Base-by-base conservation (phyloP, 2,329 filamentous ascomycete genomes). In the Pseudopithomyces maydicus region DNA sequence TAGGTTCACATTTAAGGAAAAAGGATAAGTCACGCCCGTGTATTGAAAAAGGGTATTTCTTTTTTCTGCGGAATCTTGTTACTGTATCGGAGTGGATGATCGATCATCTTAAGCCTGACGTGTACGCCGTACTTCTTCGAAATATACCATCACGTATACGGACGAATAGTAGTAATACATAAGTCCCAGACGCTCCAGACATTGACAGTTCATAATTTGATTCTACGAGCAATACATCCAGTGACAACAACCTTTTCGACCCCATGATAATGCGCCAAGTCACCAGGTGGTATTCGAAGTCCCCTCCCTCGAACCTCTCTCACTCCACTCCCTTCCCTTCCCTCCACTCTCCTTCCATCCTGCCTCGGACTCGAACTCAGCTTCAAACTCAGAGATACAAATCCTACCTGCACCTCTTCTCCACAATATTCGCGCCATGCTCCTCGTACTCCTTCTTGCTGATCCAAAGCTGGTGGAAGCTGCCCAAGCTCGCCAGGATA, bases 381-480 rank as follows among this genome's bases (percentile, higher is more conserved):
- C n/a, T n/a, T n/a, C n/a, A n/a, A n/a, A 22, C 14, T 23, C 38
- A 19, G 20, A 41, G 11, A 2, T 8, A 15, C 39, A 36, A 15
- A 6, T 39, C 57, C 57, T 66, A 98, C 81, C 97, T 96, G 84
- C 94, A 98, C 69, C 94, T 84, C 85, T 97, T 97, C 83, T 98
- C 94, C 43, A 98, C 91, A 67, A 98, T 93, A 62, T 87, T 87
- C 6, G 88, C 82, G 1, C 95, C 95, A 75, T 97, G 93, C 82
- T 99, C 96, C 63, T 97, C 92, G 70, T 97, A 98, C 81, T 99
- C 95, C 82, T 97, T 96, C 77, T 88, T 91, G 22, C 90, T 94
- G 68, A 99, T 96, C 95, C 95, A 99, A 90, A 99, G 94, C 81
- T 99, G 95, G 80, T 99, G 95, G 79, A 99, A 99, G 14, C 93